phyloP scores from a whole-genome alignment of 2,329 filamentous ascomycete species.

The Trichoderma sp. region DNA sequence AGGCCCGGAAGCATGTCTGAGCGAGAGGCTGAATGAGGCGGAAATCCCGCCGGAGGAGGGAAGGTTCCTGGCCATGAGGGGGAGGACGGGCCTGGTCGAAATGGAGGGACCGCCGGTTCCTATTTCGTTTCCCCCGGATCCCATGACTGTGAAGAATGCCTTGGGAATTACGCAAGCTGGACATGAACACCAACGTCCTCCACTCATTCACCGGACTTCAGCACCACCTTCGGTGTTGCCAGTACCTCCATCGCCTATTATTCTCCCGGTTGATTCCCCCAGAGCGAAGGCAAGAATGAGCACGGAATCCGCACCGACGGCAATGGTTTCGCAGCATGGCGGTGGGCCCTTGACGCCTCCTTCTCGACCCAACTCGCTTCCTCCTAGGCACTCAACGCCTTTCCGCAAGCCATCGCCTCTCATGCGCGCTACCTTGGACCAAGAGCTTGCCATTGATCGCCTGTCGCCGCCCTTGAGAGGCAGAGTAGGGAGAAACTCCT shows the following conservation, averaged over 20 bases:
- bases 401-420: constrained; percentile 33
- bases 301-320: constrained; percentile 30
- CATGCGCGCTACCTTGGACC: constrained; percentile 36
- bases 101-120: constrained; percentile 10
- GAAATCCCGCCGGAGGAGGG: constrained; percentile 32
- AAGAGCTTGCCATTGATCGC: constrained; percentile 38
- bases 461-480: constrained; percentile 36
- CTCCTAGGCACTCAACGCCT: constrained; percentile 31
- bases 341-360: constrained; percentile 26
- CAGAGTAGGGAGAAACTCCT: constrained; percentile 27
- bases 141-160: constrained; percentile 29
- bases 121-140: constrained; percentile 18
- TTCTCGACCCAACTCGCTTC: constrained; percentile 29
- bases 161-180: constrained; percentile 32
- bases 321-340: not conserved
- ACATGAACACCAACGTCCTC: not conserved
- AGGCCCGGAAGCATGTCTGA: constrained; percentile 54
- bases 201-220: not conserved
- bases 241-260: constrained; percentile 32
- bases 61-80: constrained; percentile 30
- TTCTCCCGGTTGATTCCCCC: constrained; percentile 30
- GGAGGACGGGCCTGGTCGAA: constrained; percentile 28
- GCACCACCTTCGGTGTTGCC: constrained; percentile 8
- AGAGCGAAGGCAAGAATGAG: constrained; percentile 19
- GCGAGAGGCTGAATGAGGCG: constrained; percentile 47